Evolutionary conservation across 805 yeast genomes (phyloP).

Genomic region (Torulaspora maleeae): DNA sequence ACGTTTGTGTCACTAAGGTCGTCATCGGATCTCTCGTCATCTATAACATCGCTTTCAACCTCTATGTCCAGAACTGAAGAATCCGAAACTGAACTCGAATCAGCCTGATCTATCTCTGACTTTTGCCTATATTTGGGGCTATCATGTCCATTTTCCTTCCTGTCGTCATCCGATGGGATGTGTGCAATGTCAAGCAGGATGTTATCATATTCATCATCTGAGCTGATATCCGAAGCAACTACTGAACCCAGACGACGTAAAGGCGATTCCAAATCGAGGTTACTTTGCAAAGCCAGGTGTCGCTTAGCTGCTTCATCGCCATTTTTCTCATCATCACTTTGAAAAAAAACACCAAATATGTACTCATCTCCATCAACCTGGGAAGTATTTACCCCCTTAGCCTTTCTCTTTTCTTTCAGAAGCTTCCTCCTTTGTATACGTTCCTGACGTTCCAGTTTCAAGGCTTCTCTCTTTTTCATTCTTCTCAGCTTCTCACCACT

Average conservation of each 20-base stretch:
- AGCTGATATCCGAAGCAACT: slow-evolving; percentile 24
- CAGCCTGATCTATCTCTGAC: slow-evolving; percentile 6
- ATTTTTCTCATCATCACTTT: slow-evolving; percentile 29
- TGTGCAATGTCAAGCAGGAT: slow-evolving; percentile 34
- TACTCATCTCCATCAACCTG: slow-evolving; percentile 39
- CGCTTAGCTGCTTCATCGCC: slow-evolving; percentile 3
- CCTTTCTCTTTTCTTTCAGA: slow-evolving; percentile 19
- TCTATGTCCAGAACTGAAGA: slow-evolving; percentile 13
- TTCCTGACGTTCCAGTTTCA: slow-evolving; percentile 30
- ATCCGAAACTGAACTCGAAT: slow-evolving; percentile 10
- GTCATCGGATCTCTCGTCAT: slow-evolving; percentile 32
- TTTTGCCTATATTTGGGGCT: slow-evolving; percentile 39
- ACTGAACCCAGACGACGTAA: slow-evolving; percentile 23
- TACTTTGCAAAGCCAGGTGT: slow-evolving; percentile 8
- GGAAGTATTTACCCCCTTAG: slow-evolving; percentile 26
- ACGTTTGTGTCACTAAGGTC: slow-evolving; percentile 40
- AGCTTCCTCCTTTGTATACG: slow-evolving; percentile 29
- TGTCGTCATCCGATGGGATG: slow-evolving; percentile 36
- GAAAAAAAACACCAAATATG: slow-evolving; percentile 34
- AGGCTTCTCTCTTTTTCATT: slow-evolving; percentile 28
- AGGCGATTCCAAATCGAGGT: slow-evolving; percentile 22
- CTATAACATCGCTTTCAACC: slow-evolving; percentile 16
- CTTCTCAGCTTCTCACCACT: slow-evolving; percentile 30
- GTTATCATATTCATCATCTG: slow-evolving; percentile 35
- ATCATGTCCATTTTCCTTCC: slow-evolving; percentile 32